phyloP scores from a whole-genome alignment of 441 rosid species.

The Cnidoscolus chayamansa region DNA sequence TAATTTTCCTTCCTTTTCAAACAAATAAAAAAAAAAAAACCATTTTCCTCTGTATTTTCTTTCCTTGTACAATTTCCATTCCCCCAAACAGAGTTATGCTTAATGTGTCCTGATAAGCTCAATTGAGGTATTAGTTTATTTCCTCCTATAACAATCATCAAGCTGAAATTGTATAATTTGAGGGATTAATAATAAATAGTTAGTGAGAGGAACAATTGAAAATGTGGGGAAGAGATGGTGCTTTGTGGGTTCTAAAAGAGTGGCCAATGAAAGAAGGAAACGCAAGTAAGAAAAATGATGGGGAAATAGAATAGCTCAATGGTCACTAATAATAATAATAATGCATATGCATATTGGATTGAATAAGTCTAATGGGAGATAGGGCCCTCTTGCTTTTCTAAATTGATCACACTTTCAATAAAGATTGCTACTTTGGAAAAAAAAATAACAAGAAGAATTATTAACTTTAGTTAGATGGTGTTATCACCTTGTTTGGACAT shows the following conservation, averaged over 20 bases:
- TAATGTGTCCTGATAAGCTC: no score
- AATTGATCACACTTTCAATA: constrained; percentile 13
- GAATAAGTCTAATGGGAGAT: constrained; percentile 5
- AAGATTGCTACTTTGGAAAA: background rate
- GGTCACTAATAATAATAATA: constrained; percentile 16
- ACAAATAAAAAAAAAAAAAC: no score
- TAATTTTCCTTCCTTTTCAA: no score
- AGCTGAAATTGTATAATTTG: no score
- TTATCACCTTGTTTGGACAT: constrained; percentile 35
- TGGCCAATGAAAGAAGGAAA: constrained; percentile 24
- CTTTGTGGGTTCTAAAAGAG: background rate
- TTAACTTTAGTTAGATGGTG: constrained; percentile 23
- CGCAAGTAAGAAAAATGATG: constrained; percentile 31
- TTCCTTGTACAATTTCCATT: no score
- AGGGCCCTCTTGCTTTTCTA: constrained; percentile 29
- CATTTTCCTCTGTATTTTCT: no score
- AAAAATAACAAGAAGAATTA: background rate
- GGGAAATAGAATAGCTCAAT: constrained; percentile 35
- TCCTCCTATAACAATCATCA: no score
- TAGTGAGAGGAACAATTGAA: background rate
- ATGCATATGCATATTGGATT: constrained; percentile 14
- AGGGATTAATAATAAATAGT: background rate
- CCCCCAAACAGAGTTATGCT: no score
- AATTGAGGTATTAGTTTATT: no score
- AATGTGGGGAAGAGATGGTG: background rate